Percentiles rank a stretch among this genome's conserved stretches.
phyloP scores from a whole-genome alignment of 225 moss, liverwort and hornwort genomes.

The Marchantia paleacea region DNA sequence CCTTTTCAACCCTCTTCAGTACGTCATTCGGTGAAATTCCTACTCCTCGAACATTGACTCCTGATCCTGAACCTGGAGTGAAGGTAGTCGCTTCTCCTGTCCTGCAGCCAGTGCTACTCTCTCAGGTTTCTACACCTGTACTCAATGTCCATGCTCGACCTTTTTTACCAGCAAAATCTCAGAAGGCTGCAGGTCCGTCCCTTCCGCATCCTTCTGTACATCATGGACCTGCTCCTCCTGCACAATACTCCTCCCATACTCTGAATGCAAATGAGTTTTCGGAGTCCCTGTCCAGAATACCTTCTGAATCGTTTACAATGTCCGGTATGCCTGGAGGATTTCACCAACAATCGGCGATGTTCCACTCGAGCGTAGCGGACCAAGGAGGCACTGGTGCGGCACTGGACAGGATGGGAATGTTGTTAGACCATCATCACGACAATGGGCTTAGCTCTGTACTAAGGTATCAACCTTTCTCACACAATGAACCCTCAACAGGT shows the following conservation, averaged over 20 bases:
- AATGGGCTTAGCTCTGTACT: background rate
- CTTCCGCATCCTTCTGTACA: background rate
- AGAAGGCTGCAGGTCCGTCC: background rate
- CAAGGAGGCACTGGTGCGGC: slow-evolving; percentile 1
- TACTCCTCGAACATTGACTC: background rate
- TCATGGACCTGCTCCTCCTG: background rate
- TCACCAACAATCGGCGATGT: background rate
- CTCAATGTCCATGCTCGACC: slow-evolving; percentile 20
- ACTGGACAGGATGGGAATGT: background rate
- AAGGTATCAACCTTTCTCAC: background rate
- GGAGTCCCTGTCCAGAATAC: slow-evolving; percentile 3
- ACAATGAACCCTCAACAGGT: background rate
- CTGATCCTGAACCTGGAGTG: background rate
- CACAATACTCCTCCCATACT: background rate
- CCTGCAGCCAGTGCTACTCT: background rate
- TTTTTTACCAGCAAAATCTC: slow-evolving; percentile 12
- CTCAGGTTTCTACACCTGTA: slow-evolving; percentile 1
- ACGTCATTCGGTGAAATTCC: slow-evolving; percentile 12
- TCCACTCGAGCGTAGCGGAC: background rate
- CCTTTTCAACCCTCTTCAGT: slow-evolving; percentile 22
- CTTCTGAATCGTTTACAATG: background rate
- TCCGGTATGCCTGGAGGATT: background rate
- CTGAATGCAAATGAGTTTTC: background rate
- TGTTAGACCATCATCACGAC: slow-evolving; percentile 4
- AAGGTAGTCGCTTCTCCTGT: background rate